Evolutionary conservation across 371 early-diverging fungal species (phyloP).

Genomic region (Apophysomyces ossiformis): DNA sequence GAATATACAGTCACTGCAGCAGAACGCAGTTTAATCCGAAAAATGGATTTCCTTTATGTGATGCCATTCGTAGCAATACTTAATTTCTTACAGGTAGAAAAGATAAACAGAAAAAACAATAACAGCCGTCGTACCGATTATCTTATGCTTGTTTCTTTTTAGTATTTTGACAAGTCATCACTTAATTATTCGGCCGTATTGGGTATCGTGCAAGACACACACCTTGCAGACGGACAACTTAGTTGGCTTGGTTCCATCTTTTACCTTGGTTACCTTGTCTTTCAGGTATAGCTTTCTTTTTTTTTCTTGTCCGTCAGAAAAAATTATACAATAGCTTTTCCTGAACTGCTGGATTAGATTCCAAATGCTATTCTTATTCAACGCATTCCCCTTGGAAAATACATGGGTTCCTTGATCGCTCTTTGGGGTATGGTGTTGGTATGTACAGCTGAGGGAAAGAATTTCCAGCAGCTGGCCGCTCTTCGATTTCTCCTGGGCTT

Average conservation of each 20-base stretch:
- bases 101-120: not conserved
- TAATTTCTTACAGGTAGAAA: constrained; percentile 36
- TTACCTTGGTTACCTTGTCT: constrained; percentile 37
- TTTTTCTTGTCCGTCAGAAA: not conserved
- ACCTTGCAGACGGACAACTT: constrained; percentile 21
- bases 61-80: constrained; percentile 38
- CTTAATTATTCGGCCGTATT: constrained; percentile 31
- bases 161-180: constrained; percentile 41
- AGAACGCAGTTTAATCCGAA: constrained; percentile 28
- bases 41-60: constrained; percentile 33
- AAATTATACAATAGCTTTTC: not conserved
- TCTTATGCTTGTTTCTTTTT: constrained; percentile 2
- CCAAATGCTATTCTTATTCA: constrained; percentile 38
- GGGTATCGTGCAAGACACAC: constrained; percentile 25
- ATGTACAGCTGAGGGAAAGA: constrained; percentile 24
- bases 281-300: constrained; percentile 24
- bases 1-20: constrained; percentile 19
- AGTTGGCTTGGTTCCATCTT: constrained; percentile 39
- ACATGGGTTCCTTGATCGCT: constrained; percentile 29
- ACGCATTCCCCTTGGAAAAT: constrained; percentile 27
- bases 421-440: constrained; percentile 36
- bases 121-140: too few species aligned
- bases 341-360: constrained; percentile 13
- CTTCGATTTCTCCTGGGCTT: constrained; percentile 35
- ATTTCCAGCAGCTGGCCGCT: constrained; percentile 35